Evolutionary conservation across 73 alveolate species (phyloP), one percentile per base, ranked within the genome.

Genomic region (Paramecium caudatum): DNA sequence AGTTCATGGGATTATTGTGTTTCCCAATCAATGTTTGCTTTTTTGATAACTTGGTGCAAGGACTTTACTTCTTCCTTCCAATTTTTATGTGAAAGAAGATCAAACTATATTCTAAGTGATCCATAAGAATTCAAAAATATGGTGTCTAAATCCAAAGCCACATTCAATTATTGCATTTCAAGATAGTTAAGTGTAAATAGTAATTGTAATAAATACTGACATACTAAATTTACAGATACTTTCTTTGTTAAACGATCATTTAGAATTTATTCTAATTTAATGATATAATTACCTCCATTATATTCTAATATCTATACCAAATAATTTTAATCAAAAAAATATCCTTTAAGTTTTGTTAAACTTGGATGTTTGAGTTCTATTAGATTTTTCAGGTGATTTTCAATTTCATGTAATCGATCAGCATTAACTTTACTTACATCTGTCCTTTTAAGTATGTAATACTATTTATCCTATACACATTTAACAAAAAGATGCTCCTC

Each of bases 131-230:
- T 74, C 45, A 74, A 45, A 39, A 74, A 74, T 41, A 74, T 45
- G 6, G 88, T 74, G 69, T 74, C 88, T 37, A 74, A 27, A 74
- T 74, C 88, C 9, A 74, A 16, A n/a, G 88, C 16, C n/a, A 74
- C 68, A 74, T 74, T 23, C 16, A 74, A 41, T 12, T 74, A n/a
- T 45, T 74, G 65, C 47, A 41, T 27, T 74, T 74, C 62, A 10
- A 74, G 13, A 25, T 74, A 74, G 43, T 74, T 36, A 21, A 74
- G 32, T 8, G 88, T 68, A 39, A 74, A 74, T 36, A 74, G n/a
- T 13, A 74, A 39, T 23, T 74, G 23, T 13, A 74, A 47, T 19
- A 74, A 41, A 45, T 74, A 74, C 43, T 74, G 15, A 15, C 55
- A 27, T 2, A 74, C 88, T 23, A 74, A 43, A 74, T 74, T 74